Base-by-base conservation (phyloP, 495 filamentous ascomycete genomes). In the Aspergillus diversus region DNA sequence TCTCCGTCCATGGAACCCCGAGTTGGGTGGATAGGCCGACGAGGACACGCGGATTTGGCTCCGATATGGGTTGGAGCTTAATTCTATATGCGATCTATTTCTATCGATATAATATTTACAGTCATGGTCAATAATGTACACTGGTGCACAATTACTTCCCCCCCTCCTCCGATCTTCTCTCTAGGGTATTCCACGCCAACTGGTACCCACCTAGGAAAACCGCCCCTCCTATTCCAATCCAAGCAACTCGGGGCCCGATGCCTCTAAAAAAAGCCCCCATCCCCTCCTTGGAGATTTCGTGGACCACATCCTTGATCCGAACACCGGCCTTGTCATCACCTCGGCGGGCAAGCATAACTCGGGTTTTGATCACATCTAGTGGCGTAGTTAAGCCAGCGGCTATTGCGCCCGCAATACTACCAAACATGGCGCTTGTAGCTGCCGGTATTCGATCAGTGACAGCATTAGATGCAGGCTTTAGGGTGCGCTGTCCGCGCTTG, bases 171-270 rank as follows among this genome's bases (percentile, higher is more conserved):
- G 56, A 63, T 67, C 69, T 66, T 5, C 77, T 75, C 58, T 83
- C 86, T 60, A 97, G 70, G 7, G 83, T 77, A 81, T 92, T 95
- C 67, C 85, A 89, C 43, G 90, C 92, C 85, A 87, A 93, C 76
- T 98, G 93, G 77, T 97, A 99, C 68, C 90, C 96, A 1, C 95
- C 95, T 73, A 99, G 75, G 78, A 99, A 99, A 39, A 99, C 89
- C 2, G 93, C 92, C 13, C 95, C 95, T 4, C 95, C 95, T 63
- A 87, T 88, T 66, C 90, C 92, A 73, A 99, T 99, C 93, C 96
- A 98, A 70, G 93, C 83, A 27, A 97, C 86, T 52, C 95, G 78
- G 1, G 95, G 95, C 48, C 91, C 92, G 64, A 98, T 89, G 0
- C 95, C 95, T 8, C 88, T 84, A 77, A 96, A 96, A 72, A 97